Percentiles rank a stretch among this genome's conserved stretches.
Evolutionary conservation across 2,329 filamentous ascomycete species (phyloP).

Genomic region (Polytolypa hystricis): DNA sequence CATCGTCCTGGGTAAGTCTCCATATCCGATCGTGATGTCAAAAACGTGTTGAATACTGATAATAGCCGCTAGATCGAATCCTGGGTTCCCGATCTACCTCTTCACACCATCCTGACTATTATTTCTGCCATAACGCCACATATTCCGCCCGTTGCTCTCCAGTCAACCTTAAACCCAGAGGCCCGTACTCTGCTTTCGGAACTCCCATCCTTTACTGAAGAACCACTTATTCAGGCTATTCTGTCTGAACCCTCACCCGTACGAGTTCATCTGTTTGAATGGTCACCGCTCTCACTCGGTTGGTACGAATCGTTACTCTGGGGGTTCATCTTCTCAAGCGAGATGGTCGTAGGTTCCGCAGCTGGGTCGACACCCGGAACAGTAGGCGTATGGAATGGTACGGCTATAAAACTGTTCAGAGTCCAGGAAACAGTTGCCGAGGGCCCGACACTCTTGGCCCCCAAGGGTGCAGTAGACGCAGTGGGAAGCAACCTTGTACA

Average conservation of each 20-base stretch:
- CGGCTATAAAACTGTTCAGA: constrained; percentile 73
- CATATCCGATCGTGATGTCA: constrained; percentile 1
- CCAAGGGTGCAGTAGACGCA: constrained; percentile 82
- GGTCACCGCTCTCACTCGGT: constrained; percentile 77
- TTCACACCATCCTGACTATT: constrained; percentile 73
- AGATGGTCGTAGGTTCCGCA: constrained; percentile 55
- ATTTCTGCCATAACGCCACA: constrained; percentile 51
- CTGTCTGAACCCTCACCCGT: constrained; percentile 57
- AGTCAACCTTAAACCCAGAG: constrained; percentile 26
- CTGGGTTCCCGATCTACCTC: constrained; percentile 82
- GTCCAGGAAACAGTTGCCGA: constrained; percentile 75
- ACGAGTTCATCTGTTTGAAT: constrained; percentile 82
- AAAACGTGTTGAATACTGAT: not conserved
- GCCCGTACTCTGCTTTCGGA: constrained; percentile 32
- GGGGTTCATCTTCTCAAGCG: constrained; percentile 82
- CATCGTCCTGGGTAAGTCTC: constrained; percentile 55
- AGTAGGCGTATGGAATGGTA: constrained; percentile 90
- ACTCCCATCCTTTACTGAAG: constrained; percentile 33
- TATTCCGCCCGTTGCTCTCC: constrained; percentile 39
- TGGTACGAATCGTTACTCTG: constrained; percentile 96
- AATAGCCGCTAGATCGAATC: constrained; percentile 56
- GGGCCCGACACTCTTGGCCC: constrained; percentile 71
- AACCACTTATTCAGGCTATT: constrained; percentile 55
- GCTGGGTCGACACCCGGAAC: constrained; percentile 57
- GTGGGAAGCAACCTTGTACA: constrained; percentile 84